Evolutionary conservation across 2,329 filamentous ascomycete genomes (phyloP).

Genomic region (Aspergillus fijiensis): DNA sequence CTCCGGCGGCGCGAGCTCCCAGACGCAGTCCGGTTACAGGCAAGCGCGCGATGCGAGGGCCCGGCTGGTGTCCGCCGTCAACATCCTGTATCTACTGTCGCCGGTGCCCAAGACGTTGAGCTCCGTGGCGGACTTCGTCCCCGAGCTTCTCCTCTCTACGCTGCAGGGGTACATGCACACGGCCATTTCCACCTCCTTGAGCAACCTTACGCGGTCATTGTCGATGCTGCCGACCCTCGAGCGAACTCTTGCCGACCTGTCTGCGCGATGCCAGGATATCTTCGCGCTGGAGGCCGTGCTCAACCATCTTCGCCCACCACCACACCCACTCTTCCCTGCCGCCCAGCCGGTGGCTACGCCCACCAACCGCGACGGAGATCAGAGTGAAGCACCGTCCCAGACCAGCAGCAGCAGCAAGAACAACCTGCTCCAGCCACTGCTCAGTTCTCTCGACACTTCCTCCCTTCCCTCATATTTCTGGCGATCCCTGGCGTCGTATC

Average conservation of each 20-base stretch:
- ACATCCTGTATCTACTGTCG: conserved; percentile 78
- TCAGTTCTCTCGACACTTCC: conserved; percentile 78
- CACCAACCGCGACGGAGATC: conserved; percentile 13
- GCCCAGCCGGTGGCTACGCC: not conserved
- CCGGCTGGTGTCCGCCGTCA: conserved; percentile 70
- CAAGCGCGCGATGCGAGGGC: conserved; percentile 73
- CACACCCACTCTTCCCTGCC: conserved; percentile 62
- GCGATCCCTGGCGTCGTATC: conserved; percentile 77
- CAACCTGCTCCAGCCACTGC: conserved; percentile 69
- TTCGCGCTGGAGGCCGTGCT: conserved; percentile 83
- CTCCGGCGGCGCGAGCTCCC: conserved; percentile 30
- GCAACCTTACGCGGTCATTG: conserved; percentile 71
- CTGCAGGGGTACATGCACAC: conserved; percentile 81
- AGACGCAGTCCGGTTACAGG: conserved; percentile 51
- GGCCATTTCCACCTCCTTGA: conserved; percentile 74
- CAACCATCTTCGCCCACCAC: conserved; percentile 63
- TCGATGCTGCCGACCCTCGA: conserved; percentile 80
- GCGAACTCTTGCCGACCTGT: conserved; percentile 76
- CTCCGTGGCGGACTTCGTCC: conserved; percentile 53
- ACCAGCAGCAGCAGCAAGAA: conserved; percentile 41
- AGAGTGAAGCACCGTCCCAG: conserved; percentile 28
- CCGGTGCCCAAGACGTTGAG: conserved; percentile 57
- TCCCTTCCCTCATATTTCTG: conserved; percentile 91
- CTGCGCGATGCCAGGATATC: conserved; percentile 82
- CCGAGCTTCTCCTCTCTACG: conserved; percentile 70